Evolutionary conservation across 352 stramenopile genomes (phyloP).

Genomic region (Thraustochytrium striatum): DNA sequence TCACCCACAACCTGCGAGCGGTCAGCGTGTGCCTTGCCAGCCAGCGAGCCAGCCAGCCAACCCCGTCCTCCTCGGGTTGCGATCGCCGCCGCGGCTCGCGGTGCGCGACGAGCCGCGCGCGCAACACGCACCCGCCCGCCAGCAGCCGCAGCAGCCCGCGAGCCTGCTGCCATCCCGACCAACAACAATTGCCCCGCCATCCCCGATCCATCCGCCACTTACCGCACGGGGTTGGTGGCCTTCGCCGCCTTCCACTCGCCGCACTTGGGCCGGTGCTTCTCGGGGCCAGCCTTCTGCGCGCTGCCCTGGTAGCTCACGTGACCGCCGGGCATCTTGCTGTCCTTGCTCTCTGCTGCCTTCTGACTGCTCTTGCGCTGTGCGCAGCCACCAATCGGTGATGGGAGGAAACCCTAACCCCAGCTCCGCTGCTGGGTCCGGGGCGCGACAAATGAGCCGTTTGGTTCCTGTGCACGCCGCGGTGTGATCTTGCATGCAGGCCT

Average conservation of each 20-base stretch:
- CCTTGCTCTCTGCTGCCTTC: not conserved
- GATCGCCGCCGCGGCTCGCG: not conserved
- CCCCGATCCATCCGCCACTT: not conserved
- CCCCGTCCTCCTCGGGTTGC: not conserved
- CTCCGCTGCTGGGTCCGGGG: too few relatives aligned
- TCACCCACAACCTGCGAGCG: slow-evolving; percentile 45
- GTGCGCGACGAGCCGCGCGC: not conserved
- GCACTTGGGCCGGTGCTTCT: not conserved
- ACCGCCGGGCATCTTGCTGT: slow-evolving; percentile 37
- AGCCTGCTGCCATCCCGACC: not conserved
- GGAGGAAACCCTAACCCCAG: too few relatives aligned
- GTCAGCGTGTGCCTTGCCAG: not conserved
- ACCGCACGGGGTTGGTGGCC: slow-evolving; percentile 5
- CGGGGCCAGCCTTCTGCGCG: slow-evolving; percentile 7
- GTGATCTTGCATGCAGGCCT: too few relatives aligned
- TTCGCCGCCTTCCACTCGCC: not conserved
- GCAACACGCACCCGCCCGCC: not conserved
- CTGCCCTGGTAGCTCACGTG: slow-evolving; percentile 29
- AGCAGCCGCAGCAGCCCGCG: not conserved
- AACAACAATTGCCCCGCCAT: not conserved
- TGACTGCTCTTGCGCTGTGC: not conserved
- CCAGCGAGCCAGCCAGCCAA: not conserved
- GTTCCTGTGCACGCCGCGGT: too few relatives aligned
- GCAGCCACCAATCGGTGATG: too few relatives aligned
- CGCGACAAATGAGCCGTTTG: too few relatives aligned